These are phyloP conservation scores for Lipomyces lipofer DNA, from an alignment of 805 yeast species.

Conservation along the genomic window DNA sequence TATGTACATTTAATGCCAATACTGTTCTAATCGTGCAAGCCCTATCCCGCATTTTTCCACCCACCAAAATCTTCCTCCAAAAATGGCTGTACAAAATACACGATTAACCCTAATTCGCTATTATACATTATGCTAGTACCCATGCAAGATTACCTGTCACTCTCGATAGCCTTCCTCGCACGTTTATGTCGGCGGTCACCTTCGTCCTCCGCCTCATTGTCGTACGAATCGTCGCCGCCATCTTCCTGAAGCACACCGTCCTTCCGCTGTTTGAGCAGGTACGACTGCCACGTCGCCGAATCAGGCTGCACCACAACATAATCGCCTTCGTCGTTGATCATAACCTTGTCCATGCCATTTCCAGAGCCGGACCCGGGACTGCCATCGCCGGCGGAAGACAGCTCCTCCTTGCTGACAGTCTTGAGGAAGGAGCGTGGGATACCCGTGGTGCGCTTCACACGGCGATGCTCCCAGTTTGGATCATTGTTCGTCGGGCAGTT, in stretches of 20 bases:
- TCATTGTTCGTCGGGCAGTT: slow-evolving; percentile 93
- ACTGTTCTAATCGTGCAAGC: no score
- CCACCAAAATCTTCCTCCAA: no score
- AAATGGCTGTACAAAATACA: no score
- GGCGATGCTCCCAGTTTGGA: slow-evolving; percentile 89
- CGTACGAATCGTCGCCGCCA: slow-evolving; percentile 14
- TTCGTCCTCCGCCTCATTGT: slow-evolving; percentile 2
- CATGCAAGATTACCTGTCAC: no score
- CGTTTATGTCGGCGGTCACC: slow-evolving; percentile 2
- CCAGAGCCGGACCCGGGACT: slow-evolving; percentile 1
- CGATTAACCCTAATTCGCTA: no score
- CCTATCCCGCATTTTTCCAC: no score
- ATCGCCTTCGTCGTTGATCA: slow-evolving; percentile 93
- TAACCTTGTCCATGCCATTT: slow-evolving; percentile 53
- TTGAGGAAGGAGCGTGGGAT: slow-evolving; percentile 91
- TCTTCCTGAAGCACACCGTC: not conserved
- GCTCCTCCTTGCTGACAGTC: slow-evolving; percentile 70
- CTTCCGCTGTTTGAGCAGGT: slow-evolving; percentile 22
- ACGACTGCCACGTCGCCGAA: slow-evolving; percentile 41
- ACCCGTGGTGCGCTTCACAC: slow-evolving; percentile 93
- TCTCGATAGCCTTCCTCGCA: not conserved
- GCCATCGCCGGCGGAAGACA: slow-evolving; percentile 46
- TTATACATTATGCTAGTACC: no score
- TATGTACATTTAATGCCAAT: no score
- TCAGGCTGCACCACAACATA: slow-evolving; percentile 97